These are phyloP conservation scores for Hippophae tibetana DNA, from an alignment of 306 rosid species.

Conservation along the genomic window DNA sequence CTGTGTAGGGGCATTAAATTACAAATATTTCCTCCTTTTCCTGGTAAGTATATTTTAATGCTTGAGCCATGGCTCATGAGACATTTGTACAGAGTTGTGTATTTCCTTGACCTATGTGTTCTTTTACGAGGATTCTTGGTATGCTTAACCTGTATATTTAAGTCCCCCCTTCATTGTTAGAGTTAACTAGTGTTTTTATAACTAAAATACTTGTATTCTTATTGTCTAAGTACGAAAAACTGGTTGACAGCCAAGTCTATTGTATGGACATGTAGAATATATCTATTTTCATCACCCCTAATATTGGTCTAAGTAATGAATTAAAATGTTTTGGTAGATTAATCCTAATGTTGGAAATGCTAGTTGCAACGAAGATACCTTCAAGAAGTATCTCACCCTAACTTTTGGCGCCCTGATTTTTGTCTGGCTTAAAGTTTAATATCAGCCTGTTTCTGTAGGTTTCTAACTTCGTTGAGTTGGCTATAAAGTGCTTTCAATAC, in stretches of 20 bases:
- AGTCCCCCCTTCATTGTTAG: no score
- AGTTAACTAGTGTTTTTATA: no score
- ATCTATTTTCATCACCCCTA: not conserved
- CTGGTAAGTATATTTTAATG: slow-evolving; percentile 50
- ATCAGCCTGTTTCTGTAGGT: no score
- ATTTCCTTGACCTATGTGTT: no score
- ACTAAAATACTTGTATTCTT: no score
- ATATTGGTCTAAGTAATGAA: not conserved
- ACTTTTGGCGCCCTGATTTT: not conserved
- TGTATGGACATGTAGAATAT: not conserved
- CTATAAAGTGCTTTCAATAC: no score
- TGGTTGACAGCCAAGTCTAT: not conserved
- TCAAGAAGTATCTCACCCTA: not conserved
- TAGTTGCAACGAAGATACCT: not conserved
- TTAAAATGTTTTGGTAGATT: not conserved
- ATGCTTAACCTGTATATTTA: no score
- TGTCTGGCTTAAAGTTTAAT: no score
- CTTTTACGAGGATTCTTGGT: no score
- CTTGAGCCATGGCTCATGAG: not conserved
- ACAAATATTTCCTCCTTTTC: slow-evolving; percentile 89
- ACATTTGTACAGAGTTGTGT: not conserved
- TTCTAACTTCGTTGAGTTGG: no score
- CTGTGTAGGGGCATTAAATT: slow-evolving; percentile 94
- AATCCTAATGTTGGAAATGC: not conserved
- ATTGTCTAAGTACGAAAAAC: no score